Conservation (phyloP, 306 rosid genomes). For the Inga oerstediana region DNA sequence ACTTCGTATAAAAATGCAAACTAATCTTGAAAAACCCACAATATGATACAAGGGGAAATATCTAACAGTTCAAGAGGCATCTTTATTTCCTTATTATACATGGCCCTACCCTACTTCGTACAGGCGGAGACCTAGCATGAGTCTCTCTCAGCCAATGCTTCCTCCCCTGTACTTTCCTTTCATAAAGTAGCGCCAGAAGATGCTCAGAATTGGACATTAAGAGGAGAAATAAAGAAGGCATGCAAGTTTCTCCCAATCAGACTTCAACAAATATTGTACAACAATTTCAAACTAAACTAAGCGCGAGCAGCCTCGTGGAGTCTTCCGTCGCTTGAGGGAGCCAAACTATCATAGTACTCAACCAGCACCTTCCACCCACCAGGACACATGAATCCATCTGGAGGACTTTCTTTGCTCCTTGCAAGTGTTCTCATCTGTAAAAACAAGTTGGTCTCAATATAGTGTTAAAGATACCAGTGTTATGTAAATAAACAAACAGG, state of each 20-base stretch:
- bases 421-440: slow-evolving; percentile 94
- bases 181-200: slow-evolving; percentile 28
- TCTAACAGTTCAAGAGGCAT: slow-evolving; percentile 52
- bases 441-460: background rate
- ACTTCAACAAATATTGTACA: slow-evolving; percentile 38
- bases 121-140: slow-evolving; percentile 48
- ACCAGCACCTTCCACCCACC: slow-evolving; percentile 96
- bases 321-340: slow-evolving; percentile 49
- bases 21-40: slow-evolving; percentile 40
- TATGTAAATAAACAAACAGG: background rate
- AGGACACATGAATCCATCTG: slow-evolving; percentile 98
- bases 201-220: slow-evolving; percentile 33
- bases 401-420: slow-evolving; percentile 91
- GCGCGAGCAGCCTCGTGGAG: slow-evolving; percentile 82
- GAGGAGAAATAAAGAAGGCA: slow-evolving; percentile 41
- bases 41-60: slow-evolving; percentile 54
- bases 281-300: slow-evolving; percentile 34
- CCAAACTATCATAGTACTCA: slow-evolving; percentile 88
- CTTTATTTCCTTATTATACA: background rate
- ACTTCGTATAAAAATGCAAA: slow-evolving; percentile 2
- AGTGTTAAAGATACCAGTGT: background rate
- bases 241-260: slow-evolving; percentile 59
- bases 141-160: slow-evolving; percentile 44
- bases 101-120: slow-evolving; percentile 38
- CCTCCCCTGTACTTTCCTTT: background rate